Base-by-base conservation (phyloP, 2,329 filamentous ascomycete genomes). In the Atkinsonella texensis region DNA sequence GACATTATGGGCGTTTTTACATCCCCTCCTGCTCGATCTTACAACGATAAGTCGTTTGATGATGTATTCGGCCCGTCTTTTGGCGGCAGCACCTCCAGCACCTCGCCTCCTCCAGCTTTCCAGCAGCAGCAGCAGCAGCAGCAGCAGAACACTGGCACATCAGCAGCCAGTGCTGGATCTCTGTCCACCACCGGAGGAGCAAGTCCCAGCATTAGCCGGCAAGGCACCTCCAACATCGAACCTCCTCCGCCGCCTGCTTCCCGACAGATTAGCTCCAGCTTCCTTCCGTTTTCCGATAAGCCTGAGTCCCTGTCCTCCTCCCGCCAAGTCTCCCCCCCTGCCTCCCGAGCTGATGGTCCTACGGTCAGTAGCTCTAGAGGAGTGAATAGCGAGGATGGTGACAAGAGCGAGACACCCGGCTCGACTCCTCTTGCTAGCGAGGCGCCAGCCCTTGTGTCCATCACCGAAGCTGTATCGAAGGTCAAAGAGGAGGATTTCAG, bases 51-150 rank as follows among this genome's bases (percentile, higher is more conserved):
- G 67, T 82, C 83, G 4, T 94, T 95, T 65, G 88, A 95, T 63
- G 89, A 85, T 61, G 82, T 95, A 44, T 95, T 95, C 66, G 89
- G 89, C 2, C 82, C 84, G 46, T 75, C 84, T 1, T 82, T 82
- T 59, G 64, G 70, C 12, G 51, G 13, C 23, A 31, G 41, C 44
- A 53, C 28, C 48, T 70, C 68, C 9, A 66, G 63, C 50, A 73
- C 68, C 31, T 70, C 73, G 50, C 74, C 70, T 52, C 55, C 66
- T 3, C 42, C 62, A 7, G 60, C 62, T 1, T 67, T 69, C 66
- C 73, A 80, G 60, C 76, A 75, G 38, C 77, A 74, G 33, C 77
- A 81, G 59, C 70, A 23, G 3, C 73, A 80, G 60, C 76, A 75
- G 38, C 77, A 74, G 33, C 77, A 81, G 59, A 70, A 74, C 55